These are phyloP conservation scores for Xylariaceae sp. DNA, from an alignment of 2,329 filamentous ascomycete species.

Conservation along the genomic window DNA sequence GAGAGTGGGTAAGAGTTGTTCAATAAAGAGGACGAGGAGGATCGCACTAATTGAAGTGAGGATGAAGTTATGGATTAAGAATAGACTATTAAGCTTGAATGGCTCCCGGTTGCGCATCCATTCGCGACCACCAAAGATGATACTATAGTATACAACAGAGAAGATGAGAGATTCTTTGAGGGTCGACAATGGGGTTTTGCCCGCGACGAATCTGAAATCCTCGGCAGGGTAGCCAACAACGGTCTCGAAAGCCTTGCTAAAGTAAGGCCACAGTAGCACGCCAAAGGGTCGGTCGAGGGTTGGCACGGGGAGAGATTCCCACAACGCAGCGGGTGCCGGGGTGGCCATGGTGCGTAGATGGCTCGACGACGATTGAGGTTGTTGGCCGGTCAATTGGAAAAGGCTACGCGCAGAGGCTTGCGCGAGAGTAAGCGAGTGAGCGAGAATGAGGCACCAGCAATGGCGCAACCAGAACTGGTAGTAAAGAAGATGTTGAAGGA, in stretches of 20 bases:
- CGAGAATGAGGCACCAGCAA: not conserved
- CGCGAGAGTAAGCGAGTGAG: not conserved
- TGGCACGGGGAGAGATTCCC: conserved; percentile 68
- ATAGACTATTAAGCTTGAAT: conserved; percentile 85
- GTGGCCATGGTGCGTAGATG: conserved; percentile 34
- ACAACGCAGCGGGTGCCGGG: conserved; percentile 50
- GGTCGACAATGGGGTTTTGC: conserved; percentile 88
- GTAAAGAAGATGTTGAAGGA: conserved; percentile 49
- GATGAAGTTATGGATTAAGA: conserved; percentile 97
- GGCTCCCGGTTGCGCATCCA: conserved; percentile 86
- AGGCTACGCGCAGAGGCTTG: not conserved
- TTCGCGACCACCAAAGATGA: conserved; percentile 93
- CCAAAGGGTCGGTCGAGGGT: conserved; percentile 93
- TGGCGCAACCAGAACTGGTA: conserved; percentile 11
- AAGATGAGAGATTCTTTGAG: conserved; percentile 81
- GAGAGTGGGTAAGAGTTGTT: conserved; percentile 87
- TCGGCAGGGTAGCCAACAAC: conserved; percentile 82
- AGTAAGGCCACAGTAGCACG: conserved; percentile 90
- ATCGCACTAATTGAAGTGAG: conserved; percentile 83
- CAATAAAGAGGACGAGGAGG: conserved; percentile 83
- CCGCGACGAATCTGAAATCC: conserved; percentile 83
- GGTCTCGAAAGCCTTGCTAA: conserved; percentile 81
- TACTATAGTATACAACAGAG: conserved; percentile 85
- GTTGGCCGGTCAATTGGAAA: not conserved
- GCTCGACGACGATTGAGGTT: conserved; percentile 2